Conservation (phyloP, 2,329 filamentous ascomycete genomes). For the Fonsecaea multimorphosa region DNA sequence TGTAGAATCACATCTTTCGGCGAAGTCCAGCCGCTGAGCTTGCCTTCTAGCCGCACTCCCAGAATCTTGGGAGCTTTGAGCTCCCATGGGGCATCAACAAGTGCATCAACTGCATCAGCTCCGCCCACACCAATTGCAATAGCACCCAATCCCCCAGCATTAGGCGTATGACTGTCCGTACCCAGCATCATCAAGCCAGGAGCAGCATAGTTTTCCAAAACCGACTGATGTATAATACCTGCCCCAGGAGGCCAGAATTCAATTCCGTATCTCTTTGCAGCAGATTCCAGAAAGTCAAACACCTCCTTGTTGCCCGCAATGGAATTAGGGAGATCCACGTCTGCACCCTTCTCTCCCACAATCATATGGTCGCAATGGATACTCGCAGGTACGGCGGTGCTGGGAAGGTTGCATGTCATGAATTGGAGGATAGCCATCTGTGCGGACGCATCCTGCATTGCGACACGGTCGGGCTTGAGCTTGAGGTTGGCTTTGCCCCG, state of each 20-base stretch:
- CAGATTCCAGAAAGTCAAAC: slow-evolving; percentile 95
- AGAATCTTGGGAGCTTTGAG: slow-evolving; percentile 91
- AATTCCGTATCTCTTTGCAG: slow-evolving; percentile 87
- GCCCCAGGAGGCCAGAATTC: slow-evolving; percentile 95
- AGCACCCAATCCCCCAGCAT: slow-evolving; percentile 90
- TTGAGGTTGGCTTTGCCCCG: slow-evolving; percentile 91
- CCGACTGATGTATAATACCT: slow-evolving; percentile 96
- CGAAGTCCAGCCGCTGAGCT: slow-evolving; percentile 86
- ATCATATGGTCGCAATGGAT: slow-evolving; percentile 99
- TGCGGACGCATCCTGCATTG: slow-evolving; percentile 98
- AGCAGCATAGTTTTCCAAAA: slow-evolving; percentile 96
- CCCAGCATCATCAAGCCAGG: slow-evolving; percentile 98
- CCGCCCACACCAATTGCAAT: slow-evolving; percentile 97
- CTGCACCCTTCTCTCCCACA: slow-evolving; percentile 88
- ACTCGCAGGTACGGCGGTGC: slow-evolving; percentile 91
- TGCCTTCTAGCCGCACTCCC: slow-evolving; percentile 81
- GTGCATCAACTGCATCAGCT: slow-evolving; percentile 93
- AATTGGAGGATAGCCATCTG: slow-evolving; percentile 99
- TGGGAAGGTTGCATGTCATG: slow-evolving; percentile 91
- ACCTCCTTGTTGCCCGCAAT: slow-evolving; percentile 95
- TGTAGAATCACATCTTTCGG: slow-evolving; percentile 95
- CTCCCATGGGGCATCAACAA: slow-evolving; percentile 97
- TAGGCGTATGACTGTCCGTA: slow-evolving; percentile 96
- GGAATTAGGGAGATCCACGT: slow-evolving; percentile 80
- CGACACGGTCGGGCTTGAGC: slow-evolving; percentile 95